Evolutionary conservation across 2,329 filamentous ascomycete genomes (phyloP).

Genomic region (Sporothrix humicola): DNA sequence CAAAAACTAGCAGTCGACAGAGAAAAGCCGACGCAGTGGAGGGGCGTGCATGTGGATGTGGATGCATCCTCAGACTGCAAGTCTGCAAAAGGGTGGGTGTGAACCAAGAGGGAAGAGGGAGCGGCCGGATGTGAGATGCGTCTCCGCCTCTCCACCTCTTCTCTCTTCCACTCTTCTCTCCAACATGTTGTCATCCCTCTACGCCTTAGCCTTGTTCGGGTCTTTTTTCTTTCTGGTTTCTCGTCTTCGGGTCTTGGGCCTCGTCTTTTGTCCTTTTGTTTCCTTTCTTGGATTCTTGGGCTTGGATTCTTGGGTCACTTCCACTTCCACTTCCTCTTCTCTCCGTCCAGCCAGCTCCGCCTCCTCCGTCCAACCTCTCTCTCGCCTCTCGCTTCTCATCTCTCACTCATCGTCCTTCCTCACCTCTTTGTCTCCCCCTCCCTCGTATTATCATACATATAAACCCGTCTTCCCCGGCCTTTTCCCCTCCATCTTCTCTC

Average conservation of each 20-base stretch:
- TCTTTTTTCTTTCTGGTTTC: neutral
- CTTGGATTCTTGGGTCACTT: neutral
- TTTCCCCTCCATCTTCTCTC: neutral
- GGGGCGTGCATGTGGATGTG: neutral
- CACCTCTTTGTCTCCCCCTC: neutral
- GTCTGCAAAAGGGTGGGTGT: neutral
- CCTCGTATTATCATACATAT: conserved; percentile 20
- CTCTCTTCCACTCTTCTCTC: neutral
- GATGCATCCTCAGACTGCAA: neutral
- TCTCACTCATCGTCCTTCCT: neutral
- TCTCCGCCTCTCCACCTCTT: neutral
- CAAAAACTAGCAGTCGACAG: neutral
- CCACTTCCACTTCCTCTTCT: neutral
- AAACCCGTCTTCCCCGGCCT: conserved; percentile 13
- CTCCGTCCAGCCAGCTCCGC: neutral
- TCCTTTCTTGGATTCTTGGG: neutral
- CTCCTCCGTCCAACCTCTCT: neutral
- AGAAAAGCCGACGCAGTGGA: neutral
- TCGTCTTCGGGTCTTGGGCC: neutral
- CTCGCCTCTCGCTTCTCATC: neutral
- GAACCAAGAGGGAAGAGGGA: conserved; percentile 6
- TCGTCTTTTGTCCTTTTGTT: neutral
- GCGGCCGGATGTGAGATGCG: conserved; percentile 22
- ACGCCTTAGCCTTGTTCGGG: neutral
- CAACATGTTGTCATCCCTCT: conserved; percentile 17